phyloP scores from a whole-genome alignment of 805 yeast genomes.

The Geotrichum ghanense region DNA sequence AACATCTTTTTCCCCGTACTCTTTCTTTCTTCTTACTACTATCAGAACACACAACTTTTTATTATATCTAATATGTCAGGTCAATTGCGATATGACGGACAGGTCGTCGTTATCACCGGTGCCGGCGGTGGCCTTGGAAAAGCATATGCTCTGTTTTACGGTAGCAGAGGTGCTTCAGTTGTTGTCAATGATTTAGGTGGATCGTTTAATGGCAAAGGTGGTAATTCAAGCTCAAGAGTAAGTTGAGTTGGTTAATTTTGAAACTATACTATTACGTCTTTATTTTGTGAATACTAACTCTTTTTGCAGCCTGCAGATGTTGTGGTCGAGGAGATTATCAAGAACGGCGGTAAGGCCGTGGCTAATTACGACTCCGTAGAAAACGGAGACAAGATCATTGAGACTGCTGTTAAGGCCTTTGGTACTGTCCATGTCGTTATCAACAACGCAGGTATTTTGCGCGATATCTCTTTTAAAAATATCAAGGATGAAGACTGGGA shows the following conservation, averaged over 20 bases:
- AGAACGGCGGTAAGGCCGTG: constrained; percentile 74
- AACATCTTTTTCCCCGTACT: too few species aligned
- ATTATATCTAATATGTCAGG: too few species aligned
- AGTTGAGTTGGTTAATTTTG: not conserved
- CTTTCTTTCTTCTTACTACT: too few species aligned
- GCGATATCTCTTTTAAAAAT: constrained; percentile 79
- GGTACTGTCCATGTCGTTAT: constrained; percentile 83
- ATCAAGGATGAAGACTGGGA: constrained; percentile 74
- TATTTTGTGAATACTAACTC: too few species aligned
- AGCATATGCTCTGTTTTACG: constrained; percentile 77
- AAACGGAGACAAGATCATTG: constrained; percentile 73
- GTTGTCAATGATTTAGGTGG: constrained; percentile 95
- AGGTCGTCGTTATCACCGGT: constrained; percentile 90
- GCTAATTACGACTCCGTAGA: constrained; percentile 89
- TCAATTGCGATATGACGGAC: constrained; percentile 50
- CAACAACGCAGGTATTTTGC: constrained; percentile 91
- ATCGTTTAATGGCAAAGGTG: constrained; percentile 61
- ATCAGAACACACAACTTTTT: too few species aligned
- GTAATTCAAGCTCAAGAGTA: constrained; percentile 18
- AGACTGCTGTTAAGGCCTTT: constrained; percentile 74
- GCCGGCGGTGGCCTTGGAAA: constrained; percentile 97
- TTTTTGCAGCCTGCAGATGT: constrained; percentile 71
- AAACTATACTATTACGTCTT: not conserved
- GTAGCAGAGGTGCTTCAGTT: constrained; percentile 84
- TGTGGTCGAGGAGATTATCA: constrained; percentile 74